phyloP scores from a whole-genome alignment of 192 early-diverging fungal species.

The Umbelopsis sp. region DNA sequence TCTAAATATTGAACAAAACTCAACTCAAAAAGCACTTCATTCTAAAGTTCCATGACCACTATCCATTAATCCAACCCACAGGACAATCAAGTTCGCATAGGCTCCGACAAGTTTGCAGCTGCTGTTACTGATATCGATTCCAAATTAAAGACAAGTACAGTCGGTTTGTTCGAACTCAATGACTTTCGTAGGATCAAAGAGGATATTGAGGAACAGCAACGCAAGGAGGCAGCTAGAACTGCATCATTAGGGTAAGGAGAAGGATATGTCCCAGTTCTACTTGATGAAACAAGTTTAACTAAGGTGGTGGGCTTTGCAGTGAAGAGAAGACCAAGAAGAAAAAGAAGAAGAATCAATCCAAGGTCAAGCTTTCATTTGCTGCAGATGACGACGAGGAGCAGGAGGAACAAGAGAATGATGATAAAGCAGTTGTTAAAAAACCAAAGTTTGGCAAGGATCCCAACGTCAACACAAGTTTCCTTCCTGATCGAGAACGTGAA shows the following conservation, averaged over 20 bases:
- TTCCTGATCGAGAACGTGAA: constrained; percentile 90
- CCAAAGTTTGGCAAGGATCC: constrained; percentile 80
- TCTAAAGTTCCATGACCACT: too few species aligned
- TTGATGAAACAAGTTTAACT: too few species aligned
- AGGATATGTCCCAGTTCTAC: neutral
- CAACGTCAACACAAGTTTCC: constrained; percentile 86
- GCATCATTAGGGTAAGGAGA: constrained; percentile 32
- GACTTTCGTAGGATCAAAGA: constrained; percentile 88
- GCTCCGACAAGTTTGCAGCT: constrained; percentile 77
- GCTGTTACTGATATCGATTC: constrained; percentile 78
- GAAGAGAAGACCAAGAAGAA: constrained; percentile 63
- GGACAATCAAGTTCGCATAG: constrained; percentile 68
- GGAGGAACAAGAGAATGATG: constrained; percentile 28
- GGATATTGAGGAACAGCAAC: constrained; percentile 81
- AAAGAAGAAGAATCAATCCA: constrained; percentile 61
- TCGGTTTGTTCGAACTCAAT: constrained; percentile 86
- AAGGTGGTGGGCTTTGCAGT: constrained; percentile 18
- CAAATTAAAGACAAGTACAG: constrained; percentile 84
- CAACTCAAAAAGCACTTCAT: too few species aligned
- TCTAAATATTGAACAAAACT: neutral
- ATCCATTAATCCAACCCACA: constrained; percentile 1
- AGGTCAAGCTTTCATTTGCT: constrained; percentile 77
- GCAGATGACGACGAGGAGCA: constrained; percentile 59
- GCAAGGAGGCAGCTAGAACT: constrained; percentile 70
- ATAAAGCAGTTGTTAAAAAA: constrained; percentile 37